Conservation (phyloP, 768 basidiomycete genomes). For the Russula abietina region DNA sequence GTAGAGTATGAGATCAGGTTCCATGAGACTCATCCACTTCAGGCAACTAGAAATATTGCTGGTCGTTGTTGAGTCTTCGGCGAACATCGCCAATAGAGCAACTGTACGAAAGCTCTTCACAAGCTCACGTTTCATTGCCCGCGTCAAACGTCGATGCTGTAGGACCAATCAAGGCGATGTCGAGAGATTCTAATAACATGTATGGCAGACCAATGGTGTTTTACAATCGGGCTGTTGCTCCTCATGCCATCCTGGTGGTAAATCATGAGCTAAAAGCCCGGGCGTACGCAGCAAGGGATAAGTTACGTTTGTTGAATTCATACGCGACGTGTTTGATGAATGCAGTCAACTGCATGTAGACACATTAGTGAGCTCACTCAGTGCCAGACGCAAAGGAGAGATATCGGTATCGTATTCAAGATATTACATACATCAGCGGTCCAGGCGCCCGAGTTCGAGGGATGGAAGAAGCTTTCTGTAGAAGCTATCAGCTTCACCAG, state of each 20-base stretch:
- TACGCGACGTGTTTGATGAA: conserved; percentile 82
- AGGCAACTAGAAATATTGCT: conserved; percentile 72
- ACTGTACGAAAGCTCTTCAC: conserved; percentile 79
- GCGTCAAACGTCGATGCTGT: conserved; percentile 70
- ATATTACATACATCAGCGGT: conserved; percentile 55
- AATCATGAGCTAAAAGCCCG: conserved; percentile 4
- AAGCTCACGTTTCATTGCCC: conserved; percentile 73
- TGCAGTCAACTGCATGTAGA: conserved; percentile 52
- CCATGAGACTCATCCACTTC: conserved; percentile 77
- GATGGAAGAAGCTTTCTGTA: conserved; percentile 88
- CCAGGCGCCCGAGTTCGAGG: conserved; percentile 81
- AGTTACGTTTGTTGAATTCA: conserved; percentile 74
- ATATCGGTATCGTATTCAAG: conserved; percentile 15
- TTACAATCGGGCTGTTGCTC: conserved; percentile 75
- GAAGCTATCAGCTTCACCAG: conserved; percentile 80
- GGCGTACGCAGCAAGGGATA: not conserved
- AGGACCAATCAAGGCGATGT: conserved; percentile 4
- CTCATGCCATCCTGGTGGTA: conserved; percentile 59
- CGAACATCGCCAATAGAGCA: conserved; percentile 84
- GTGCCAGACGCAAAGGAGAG: not conserved
- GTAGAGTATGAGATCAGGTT: conserved; percentile 79
- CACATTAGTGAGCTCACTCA: conserved; percentile 13
- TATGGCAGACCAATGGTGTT: conserved; percentile 52
- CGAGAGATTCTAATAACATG: not conserved
- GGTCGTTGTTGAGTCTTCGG: conserved; percentile 68